These are phyloP conservation scores for Neltuma alba DNA, from an alignment of 306 rosid genomes.

Conservation along the genomic window DNA sequence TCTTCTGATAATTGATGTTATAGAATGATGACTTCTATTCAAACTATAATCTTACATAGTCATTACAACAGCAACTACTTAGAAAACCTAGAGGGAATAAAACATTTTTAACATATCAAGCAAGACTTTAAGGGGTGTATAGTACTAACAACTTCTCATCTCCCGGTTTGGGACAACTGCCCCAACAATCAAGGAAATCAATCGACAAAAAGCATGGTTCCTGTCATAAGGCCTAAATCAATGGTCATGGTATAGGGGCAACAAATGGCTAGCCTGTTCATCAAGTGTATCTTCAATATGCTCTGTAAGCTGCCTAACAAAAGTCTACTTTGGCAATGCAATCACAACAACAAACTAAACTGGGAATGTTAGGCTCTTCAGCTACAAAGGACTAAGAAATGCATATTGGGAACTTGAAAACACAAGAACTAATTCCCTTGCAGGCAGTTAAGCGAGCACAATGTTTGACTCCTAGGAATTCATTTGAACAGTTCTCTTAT, in stretches of 20 bases:
- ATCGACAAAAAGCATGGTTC: conserved; percentile 74
- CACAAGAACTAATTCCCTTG: conserved; percentile 74
- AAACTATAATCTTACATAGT: conserved; percentile 51
- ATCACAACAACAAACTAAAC: conserved; percentile 77
- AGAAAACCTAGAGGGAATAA: conserved; percentile 88
- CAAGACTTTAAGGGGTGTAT: conserved; percentile 69
- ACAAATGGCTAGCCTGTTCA: conserved; percentile 68
- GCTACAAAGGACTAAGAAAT: conserved; percentile 77
- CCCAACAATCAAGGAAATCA: conserved; percentile 80
- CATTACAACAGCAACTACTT: conserved; percentile 74
- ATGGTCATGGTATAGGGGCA: conserved; percentile 77
- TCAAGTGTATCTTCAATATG: conserved; percentile 83
- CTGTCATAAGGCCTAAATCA: conserved; percentile 57
- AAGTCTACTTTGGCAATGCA: conserved; percentile 77
- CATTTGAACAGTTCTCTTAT: conserved; percentile 61
- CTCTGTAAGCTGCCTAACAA: conserved; percentile 76
- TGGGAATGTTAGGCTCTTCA: conserved; percentile 70
- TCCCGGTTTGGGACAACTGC: conserved; percentile 59
- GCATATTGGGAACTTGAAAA: conserved; percentile 70
- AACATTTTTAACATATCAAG: conserved; percentile 80
- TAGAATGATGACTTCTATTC: conserved; percentile 22
- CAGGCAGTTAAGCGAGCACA: conserved; percentile 68
- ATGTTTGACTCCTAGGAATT: conserved; percentile 61
- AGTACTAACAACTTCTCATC: conserved; percentile 65
- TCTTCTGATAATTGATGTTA: conserved; percentile 14